A percentile compares a stretch with the other conserved stretches of the same genome.
Evolutionary conservation across 1,139 yeast species (phyloP).

Genomic region (Waltiozyma sp.): DNA sequence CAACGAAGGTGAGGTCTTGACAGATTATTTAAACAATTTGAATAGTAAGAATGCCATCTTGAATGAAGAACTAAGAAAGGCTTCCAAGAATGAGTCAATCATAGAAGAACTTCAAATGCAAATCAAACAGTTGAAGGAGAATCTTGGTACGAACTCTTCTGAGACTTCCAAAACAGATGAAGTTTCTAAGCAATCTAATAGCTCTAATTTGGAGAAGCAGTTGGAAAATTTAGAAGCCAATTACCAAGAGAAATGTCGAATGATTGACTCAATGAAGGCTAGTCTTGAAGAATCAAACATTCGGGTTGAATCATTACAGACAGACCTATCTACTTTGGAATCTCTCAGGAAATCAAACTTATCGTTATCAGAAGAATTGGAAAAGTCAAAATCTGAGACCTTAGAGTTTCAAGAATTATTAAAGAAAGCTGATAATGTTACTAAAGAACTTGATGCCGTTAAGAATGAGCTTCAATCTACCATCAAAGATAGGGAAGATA

Average conservation of each 20-base stretch:
- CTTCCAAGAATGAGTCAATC: constrained; percentile 15
- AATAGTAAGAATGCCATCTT: constrained; percentile 48
- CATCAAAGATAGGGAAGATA: background rate
- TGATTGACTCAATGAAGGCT: constrained; percentile 1
- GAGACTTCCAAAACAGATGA: background rate
- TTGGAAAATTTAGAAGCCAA: background rate
- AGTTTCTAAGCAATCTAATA: background rate
- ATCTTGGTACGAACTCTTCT: background rate
- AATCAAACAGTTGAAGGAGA: constrained; percentile 1
- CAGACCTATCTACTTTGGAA: background rate
- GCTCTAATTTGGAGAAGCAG: background rate
- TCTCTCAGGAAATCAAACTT: background rate
- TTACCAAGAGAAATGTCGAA: background rate
- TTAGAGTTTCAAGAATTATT: background rate
- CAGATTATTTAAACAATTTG: constrained; percentile 59
- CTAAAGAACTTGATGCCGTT: background rate
- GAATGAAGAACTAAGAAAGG: constrained; percentile 28
- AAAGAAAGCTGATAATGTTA: background rate
- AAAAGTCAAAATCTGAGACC: background rate
- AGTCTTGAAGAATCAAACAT: background rate
- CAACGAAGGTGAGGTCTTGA: constrained; percentile 51
- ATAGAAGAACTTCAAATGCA: constrained; percentile 11
- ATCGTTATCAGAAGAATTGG: background rate
- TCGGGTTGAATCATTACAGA: background rate
- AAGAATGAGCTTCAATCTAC: background rate